Conservation (phyloP, 768 basidiomycete species). For the Mycena alexandri region DNA sequence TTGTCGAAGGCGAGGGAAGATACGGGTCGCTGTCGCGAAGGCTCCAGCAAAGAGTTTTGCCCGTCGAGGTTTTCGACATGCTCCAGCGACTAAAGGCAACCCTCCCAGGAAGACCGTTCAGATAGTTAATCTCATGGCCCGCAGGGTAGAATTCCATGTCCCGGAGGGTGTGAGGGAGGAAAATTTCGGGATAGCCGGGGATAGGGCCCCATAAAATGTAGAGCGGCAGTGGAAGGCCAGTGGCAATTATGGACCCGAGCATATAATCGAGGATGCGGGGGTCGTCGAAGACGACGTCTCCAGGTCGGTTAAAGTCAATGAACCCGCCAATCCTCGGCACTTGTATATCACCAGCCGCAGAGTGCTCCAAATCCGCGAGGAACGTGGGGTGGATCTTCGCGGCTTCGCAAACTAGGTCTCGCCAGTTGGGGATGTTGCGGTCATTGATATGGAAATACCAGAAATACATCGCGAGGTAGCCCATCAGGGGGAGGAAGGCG, state of each 20-base stretch:
- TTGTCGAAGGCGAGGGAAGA: no score
- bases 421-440: conserved; percentile 1
- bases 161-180: background rate
- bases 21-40: no score
- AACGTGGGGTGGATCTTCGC: conserved; percentile 20
- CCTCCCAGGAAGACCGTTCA: background rate
- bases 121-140: background rate
- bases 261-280: background rate
- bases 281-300: background rate
- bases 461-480: background rate
- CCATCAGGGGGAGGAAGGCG: background rate
- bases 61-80: no score
- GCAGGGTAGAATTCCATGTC: background rate
- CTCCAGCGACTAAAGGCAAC: background rate
- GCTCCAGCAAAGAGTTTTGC: no score
- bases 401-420: conserved; percentile 8
- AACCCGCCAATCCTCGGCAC: conserved; percentile 26
- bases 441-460: background rate
- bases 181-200: background rate
- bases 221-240: background rate
- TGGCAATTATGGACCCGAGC: background rate
- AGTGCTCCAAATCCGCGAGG: conserved; percentile 27
- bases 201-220: conserved; percentile 1
- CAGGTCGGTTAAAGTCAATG: conserved; percentile 9
- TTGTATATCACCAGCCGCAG: conserved; percentile 15